Evolutionary conservation across 768 basidiomycete species (phyloP), one percentile per base, ranked within the genome.

Genomic region (Xerocomellus dryophilus): DNA sequence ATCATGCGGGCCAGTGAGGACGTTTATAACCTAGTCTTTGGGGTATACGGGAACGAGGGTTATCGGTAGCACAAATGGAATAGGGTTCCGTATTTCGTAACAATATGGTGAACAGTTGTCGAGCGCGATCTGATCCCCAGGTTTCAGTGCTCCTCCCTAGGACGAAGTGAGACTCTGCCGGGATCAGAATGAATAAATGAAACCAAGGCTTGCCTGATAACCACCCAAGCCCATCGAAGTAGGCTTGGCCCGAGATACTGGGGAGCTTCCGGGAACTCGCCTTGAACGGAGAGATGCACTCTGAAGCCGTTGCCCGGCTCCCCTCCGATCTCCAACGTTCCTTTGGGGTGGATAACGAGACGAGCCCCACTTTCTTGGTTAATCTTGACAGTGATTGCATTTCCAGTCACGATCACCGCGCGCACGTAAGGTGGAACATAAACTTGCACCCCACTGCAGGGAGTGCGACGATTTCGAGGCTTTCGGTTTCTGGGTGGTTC

Each of bases 1-100:
- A 78, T 80, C 15, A 86, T 86, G 83, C 0, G 86, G 86, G 0
- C 86, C 86, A 2, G 81, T 60, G 14, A 88, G 74, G 41, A 81
- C 81, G 43, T 79, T 67, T 6, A 88, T 61, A 0, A 69, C 65
- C 81, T 83, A 84, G 23, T 80, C 64, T 1, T 65, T 65, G 1
- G 78, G 73, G 66, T 81, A 85, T 3, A 50, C 32, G 0, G 81
- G 82, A n/a, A 74, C 50, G 27, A 76, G 51, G 2, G 53, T 10
- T 2, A 50, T 32, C 5, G 76, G 74, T 10, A 65, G 72, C 27
- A 47, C 39, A 14, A 62, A 32, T 12, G 27, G 15, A 36, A 41
- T 39, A 39, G 51, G 29, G 7, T 25, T 12, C 4, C 18, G 29
- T 12, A 31, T 39, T 40, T 72, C 71, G 27, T 57, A 23, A 27